These are phyloP conservation scores for Infundibulicybe gibba DNA, from an alignment of 768 basidiomycete genomes.

Conservation along the genomic window DNA sequence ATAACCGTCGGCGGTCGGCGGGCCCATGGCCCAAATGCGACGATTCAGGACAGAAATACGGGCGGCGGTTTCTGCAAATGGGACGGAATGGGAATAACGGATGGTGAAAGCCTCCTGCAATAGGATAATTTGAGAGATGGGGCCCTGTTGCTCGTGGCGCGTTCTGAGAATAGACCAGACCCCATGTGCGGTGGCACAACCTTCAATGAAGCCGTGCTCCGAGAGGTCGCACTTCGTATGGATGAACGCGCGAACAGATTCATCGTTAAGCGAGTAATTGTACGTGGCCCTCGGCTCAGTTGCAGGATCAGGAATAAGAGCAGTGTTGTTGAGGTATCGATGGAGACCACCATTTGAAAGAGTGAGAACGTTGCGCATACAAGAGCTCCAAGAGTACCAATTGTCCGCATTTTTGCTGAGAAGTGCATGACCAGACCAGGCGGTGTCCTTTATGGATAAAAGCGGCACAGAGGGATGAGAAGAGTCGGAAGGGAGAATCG, in stretches of 20 bases:
- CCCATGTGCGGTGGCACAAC: not conserved
- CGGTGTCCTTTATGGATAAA: not conserved
- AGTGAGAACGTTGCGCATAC: not conserved
- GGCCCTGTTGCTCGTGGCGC: constrained; percentile 12
- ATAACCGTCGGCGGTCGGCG: constrained; percentile 8
- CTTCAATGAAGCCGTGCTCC: constrained; percentile 1
- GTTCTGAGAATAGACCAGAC: constrained; percentile 8
- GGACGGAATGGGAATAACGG: constrained; percentile 1
- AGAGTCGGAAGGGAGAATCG: not conserved
- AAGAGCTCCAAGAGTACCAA: not conserved
- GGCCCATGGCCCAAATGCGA: constrained; percentile 13
- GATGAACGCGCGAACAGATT: not conserved
- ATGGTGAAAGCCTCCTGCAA: constrained; percentile 11
- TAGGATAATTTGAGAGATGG: constrained; percentile 12
- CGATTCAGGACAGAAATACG: constrained; percentile 7
- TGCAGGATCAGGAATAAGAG: not conserved
- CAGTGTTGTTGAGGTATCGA: not conserved
- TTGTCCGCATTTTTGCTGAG: not conserved
- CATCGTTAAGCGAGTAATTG: not conserved
- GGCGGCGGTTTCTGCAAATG: constrained; percentile 1
- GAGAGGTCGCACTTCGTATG: not conserved
- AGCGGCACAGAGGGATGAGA: not conserved
- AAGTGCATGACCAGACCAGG: not conserved
- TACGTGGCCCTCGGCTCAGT: not conserved
- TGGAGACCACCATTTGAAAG: not conserved